Evolutionary conservation across 495 filamentous ascomycete species (phyloP), one percentile per base, ranked within the genome.

Genomic region (Echria macrotheca): DNA sequence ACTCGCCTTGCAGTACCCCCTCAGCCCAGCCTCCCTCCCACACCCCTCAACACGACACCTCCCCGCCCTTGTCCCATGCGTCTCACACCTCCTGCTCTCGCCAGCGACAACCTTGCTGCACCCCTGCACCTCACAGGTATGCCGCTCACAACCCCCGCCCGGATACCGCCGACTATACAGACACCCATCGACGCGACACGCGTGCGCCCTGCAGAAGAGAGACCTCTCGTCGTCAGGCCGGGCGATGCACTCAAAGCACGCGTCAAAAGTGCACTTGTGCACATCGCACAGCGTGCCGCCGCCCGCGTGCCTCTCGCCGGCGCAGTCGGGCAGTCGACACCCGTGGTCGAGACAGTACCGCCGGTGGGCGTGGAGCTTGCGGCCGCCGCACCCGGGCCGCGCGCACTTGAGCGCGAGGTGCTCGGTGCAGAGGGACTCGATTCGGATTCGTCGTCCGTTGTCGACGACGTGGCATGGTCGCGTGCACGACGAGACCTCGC

Each of bases 311-410:
- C 35, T 11, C 31, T 50, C 46, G 28, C 28, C 25, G 18, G 11
- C 21, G 24, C 52, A 55, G 14, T 26, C 25, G n/a, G 14, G n/a
- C 12, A 50, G 11, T 1, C 26, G 12, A 31, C 52, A 55, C 11
- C 22, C 32, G 28, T 55, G 52, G 6, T 50, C 40, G 35, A 14
- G 25, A n/a, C 52, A 55, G 41, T 40, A 55, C 10, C 29, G 40
- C n/a, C 21, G 40, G 18, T 11, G 9, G n/a, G 15, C 19, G 5
- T 45, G 15, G 7, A 28, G 22, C 24, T 43, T 38, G n/a, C 5
- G 14, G 31, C 32, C 15, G n/a, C 39, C 39, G 33, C 52, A 54
- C 11, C 31, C 38, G 9, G 44, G 10, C 1, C 7, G 19, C 19
- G 21, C 22, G 38, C 52, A 54, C 38, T n/a, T 44, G n/a, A 21